A percentile compares a stretch with the other conserved stretches of the same genome.
Conservation (phyloP, 352 stramenopile species). For the Phytophthora melonis region DNA sequence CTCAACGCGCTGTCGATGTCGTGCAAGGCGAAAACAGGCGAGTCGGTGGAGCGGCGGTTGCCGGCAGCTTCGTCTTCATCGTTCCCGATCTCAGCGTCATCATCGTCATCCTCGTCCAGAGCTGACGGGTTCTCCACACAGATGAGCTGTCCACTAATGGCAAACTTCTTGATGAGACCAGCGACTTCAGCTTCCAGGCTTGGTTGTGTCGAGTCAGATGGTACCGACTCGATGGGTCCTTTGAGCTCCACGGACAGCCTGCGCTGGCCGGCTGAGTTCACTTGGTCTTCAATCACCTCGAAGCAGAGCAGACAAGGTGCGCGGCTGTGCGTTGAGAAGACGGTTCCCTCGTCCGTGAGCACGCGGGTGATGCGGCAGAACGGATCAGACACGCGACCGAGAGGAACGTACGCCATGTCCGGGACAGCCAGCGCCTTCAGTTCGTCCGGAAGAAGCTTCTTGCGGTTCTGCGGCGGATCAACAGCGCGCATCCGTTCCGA, state of each 20-base stretch:
- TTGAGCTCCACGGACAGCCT: conserved; percentile 20
- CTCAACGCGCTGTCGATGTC: conserved; percentile 18
- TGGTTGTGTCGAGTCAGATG: conserved; percentile 29
- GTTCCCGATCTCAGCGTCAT: conserved; percentile 30
- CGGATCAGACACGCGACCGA: conserved; percentile 74
- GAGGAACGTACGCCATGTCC: conserved; percentile 80
- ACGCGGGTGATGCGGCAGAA: conserved; percentile 78
- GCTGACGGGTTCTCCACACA: conserved; percentile 43
- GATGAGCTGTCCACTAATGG: conserved; percentile 72
- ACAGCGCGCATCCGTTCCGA: conserved; percentile 77
- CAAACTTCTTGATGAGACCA: conserved; percentile 61
- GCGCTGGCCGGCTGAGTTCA: conserved; percentile 65
- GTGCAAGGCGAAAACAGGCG: conserved; percentile 6
- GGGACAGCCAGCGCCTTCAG: conserved; percentile 60
- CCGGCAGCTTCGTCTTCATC: conserved; percentile 11
- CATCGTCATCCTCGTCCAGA: conserved; percentile 51
- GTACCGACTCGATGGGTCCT: not conserved
- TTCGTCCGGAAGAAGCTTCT: conserved; percentile 62
- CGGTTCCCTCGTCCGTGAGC: conserved; percentile 73
- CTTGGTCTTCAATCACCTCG: conserved; percentile 81
- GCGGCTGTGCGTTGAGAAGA: conserved; percentile 85
- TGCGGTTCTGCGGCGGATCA: conserved; percentile 70
- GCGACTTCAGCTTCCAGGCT: conserved; percentile 60
- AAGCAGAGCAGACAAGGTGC: conserved; percentile 81
- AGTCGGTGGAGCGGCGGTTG: conserved; percentile 6